Evolutionary conservation across 768 basidiomycete genomes (phyloP).

Genomic region (Boletus tylopilopsis): DNA sequence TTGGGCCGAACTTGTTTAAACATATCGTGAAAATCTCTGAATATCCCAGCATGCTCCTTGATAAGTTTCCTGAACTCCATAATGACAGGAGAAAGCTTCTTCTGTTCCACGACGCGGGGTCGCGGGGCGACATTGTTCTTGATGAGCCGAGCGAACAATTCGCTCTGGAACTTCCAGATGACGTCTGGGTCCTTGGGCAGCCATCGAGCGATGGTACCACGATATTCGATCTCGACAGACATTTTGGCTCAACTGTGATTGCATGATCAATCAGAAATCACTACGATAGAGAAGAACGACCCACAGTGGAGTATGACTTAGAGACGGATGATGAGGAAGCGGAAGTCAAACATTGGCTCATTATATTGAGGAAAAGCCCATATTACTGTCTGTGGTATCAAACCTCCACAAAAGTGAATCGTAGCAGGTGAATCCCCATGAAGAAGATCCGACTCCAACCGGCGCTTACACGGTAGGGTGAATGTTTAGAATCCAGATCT

Average conservation of each 20-base stretch:
- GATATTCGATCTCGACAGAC: slow-evolving; percentile 17
- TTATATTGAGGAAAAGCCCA: slow-evolving; percentile 2
- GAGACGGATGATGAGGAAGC: neutral
- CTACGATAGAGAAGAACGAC: neutral
- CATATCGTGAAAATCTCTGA: slow-evolving; percentile 21
- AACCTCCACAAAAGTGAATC: too few relatives aligned
- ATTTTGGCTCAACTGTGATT: slow-evolving; percentile 3
- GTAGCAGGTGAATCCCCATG: neutral
- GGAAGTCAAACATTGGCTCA: neutral
- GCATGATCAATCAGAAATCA: neutral
- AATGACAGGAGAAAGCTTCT: slow-evolving; percentile 9
- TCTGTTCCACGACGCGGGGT: slow-evolving; percentile 7
- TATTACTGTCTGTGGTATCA: neutral
- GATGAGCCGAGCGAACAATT: slow-evolving; percentile 30
- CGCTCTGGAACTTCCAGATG: slow-evolving; percentile 10
- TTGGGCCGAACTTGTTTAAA: slow-evolving; percentile 15
- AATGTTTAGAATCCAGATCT: too few relatives aligned
- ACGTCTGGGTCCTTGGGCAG: slow-evolving; percentile 14
- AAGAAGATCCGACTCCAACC: neutral
- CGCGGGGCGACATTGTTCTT: slow-evolving; percentile 7
- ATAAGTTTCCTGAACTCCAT: slow-evolving; percentile 23
- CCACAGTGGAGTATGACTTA: neutral
- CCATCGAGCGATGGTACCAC: slow-evolving; percentile 21
- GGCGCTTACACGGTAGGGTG: too few relatives aligned
- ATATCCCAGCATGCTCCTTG: slow-evolving; percentile 16